Evolutionary conservation across 805 yeast genomes (phyloP).

Genomic region (Ogataea chonburiensis): DNA sequence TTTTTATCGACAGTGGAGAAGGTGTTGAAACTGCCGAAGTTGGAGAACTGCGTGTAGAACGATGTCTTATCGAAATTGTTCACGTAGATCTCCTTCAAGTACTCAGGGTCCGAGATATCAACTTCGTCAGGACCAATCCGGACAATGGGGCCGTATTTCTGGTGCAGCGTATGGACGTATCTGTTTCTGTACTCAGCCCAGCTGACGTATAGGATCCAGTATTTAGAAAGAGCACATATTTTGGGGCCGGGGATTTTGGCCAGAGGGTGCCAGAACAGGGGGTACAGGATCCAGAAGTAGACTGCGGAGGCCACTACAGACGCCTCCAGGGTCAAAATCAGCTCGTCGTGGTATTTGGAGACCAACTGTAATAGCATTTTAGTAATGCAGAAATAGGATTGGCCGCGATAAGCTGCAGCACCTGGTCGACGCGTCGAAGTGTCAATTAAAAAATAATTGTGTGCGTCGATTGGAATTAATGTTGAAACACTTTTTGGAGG

Average conservation of each 20-base stretch:
- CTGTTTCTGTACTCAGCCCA: constrained; percentile 50
- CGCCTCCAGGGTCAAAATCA: constrained; percentile 7
- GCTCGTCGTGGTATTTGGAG: constrained; percentile 7
- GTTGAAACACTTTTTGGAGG: constrained; percentile 1
- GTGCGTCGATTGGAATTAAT: constrained; percentile 1
- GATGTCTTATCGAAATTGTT: constrained; percentile 53
- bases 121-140: constrained; percentile 61
- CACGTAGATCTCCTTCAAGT: constrained; percentile 54
- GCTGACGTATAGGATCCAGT: constrained; percentile 41
- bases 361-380: constrained; percentile 15
- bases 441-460: background rate
- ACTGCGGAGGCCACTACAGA: constrained; percentile 8
- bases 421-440: constrained; percentile 5
- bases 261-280: constrained; percentile 49
- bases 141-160: constrained; percentile 59
- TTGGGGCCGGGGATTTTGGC: constrained; percentile 58
- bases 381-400: constrained; percentile 1
- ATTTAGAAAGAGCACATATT: constrained; percentile 44
- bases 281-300: constrained; percentile 36
- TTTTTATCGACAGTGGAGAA: constrained; percentile 53
- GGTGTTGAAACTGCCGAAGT: constrained; percentile 57
- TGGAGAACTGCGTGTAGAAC: constrained; percentile 60
- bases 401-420: constrained; percentile 1
- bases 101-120: constrained; percentile 52
- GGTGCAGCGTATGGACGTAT: constrained; percentile 50